Conservation (phyloP, 73 alveolate species). For the Urostyla sp. region DNA sequence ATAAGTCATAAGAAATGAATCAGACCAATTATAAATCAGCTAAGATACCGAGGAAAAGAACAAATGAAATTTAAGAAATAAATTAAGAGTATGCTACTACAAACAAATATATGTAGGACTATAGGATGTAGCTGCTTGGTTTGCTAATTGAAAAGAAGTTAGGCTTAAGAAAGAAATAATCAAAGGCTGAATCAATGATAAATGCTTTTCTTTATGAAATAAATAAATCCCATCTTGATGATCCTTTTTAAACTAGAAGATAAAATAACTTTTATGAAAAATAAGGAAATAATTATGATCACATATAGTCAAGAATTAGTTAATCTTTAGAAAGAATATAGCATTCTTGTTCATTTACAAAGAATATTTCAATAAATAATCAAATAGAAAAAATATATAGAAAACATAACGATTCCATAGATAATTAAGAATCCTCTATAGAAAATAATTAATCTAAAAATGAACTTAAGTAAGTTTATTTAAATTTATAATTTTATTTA, state of each 20-base stretch:
- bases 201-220: constrained; percentile 26
- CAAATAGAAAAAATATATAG: background rate
- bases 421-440: background rate
- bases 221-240: background rate
- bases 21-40: background rate
- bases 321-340: background rate
- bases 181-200: constrained; percentile 24
- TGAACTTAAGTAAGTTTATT: background rate
- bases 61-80: background rate
- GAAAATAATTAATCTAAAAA: too few relatives aligned
- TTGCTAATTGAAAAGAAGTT: constrained; percentile 1
- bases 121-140: constrained; percentile 25
- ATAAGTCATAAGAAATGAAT: background rate
- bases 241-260: background rate
- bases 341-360: background rate
- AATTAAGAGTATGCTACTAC: constrained; percentile 24
- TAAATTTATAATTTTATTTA: background rate
- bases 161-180: constrained; percentile 19
- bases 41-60: background rate
- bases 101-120: constrained; percentile 31
- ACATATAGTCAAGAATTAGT: constrained; percentile 6
- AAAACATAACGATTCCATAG: background rate
- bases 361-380: background rate
- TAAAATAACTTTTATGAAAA: background rate
- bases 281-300: constrained; percentile 1